phyloP scores from a whole-genome alignment of 2,329 filamentous ascomycete genomes.

The Metarhizium brunneum region DNA sequence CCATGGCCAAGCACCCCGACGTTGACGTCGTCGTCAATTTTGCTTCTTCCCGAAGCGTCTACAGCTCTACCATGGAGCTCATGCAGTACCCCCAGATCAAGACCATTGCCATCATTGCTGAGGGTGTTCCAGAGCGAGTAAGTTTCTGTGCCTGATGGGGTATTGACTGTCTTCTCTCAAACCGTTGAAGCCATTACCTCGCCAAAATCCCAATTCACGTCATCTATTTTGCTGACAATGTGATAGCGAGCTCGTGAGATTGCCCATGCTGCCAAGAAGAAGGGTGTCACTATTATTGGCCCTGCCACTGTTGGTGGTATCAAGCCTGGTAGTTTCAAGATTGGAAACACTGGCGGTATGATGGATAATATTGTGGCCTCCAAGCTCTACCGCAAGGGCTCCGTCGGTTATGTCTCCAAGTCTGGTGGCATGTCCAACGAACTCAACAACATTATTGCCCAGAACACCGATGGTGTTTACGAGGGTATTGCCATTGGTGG shows the following conservation, averaged over 20 bases:
- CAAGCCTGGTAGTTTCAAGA: slow-evolving; percentile 99
- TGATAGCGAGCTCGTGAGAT: slow-evolving; percentile 89
- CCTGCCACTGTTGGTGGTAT: slow-evolving; percentile 98
- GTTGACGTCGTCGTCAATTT: slow-evolving; percentile 99
- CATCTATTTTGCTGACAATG: slow-evolving; percentile 10
- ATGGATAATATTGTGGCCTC: slow-evolving; percentile 99
- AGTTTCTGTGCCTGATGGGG: slow-evolving; percentile 28
- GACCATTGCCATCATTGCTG: slow-evolving; percentile 98
- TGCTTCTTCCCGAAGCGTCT: slow-evolving; percentile 96
- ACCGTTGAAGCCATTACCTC: background rate
- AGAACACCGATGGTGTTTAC: slow-evolving; percentile 95
- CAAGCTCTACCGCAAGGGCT: slow-evolving; percentile 99
- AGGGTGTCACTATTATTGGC: slow-evolving; percentile 98
- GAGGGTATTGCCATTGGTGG: slow-evolving; percentile 99
- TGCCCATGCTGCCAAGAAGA: slow-evolving; percentile 91
- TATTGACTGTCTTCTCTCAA: background rate
- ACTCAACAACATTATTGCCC: slow-evolving; percentile 97
- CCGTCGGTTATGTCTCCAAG: slow-evolving; percentile 98
- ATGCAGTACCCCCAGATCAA: slow-evolving; percentile 97
- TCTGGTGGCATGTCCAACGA: slow-evolving; percentile 99
- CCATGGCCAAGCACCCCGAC: slow-evolving; percentile 90
- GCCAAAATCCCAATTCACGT: background rate
- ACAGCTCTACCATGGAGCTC: slow-evolving; percentile 96
- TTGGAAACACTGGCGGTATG: slow-evolving; percentile 99
- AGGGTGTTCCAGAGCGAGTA: slow-evolving; percentile 97